phyloP scores from a whole-genome alignment of 805 yeast genomes.

The Teunomyces kruisii region DNA sequence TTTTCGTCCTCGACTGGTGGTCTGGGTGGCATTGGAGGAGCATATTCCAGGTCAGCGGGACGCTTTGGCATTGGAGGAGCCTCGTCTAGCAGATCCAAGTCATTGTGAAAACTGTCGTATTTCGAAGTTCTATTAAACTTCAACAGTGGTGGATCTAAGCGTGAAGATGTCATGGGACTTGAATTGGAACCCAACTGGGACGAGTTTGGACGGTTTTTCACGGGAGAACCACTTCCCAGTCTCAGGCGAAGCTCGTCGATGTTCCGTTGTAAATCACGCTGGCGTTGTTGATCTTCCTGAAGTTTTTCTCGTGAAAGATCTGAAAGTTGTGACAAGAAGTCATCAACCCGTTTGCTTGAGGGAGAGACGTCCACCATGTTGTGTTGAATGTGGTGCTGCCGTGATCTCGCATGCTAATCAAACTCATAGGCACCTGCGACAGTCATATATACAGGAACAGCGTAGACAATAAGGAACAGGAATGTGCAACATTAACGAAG shows the following conservation, averaged over 20 bases:
- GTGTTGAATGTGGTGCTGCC: background rate
- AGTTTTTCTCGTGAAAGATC: constrained; percentile 35
- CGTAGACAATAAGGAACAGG: too few species aligned
- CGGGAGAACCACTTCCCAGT: constrained; percentile 23
- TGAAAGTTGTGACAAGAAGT: constrained; percentile 36
- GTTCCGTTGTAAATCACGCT: constrained; percentile 31
- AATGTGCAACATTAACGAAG: too few species aligned
- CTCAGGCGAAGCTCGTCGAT: constrained; percentile 29
- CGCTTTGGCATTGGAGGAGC: constrained; percentile 4
- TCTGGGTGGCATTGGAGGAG: background rate
- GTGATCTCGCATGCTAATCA: background rate
- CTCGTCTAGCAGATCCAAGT: background rate
- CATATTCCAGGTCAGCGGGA: constrained; percentile 1
- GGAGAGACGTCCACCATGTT: constrained; percentile 24
- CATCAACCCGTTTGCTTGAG: constrained; percentile 35
- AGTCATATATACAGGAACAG: background rate
- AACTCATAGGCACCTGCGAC: background rate
- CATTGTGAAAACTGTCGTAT: background rate
- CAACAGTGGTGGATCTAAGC: constrained; percentile 10
- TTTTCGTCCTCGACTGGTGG: constrained; percentile 9
- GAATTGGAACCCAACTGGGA: background rate
- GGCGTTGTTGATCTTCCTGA: constrained; percentile 34
- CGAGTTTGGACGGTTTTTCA: constrained; percentile 9
- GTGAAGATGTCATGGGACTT: background rate
- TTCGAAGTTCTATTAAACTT: constrained; percentile 15